A percentile compares a stretch with the other conserved stretches of the same genome.
Conservation (phyloP, 225 moss, liverwort and hornwort species). For the Straminergon stramineum region DNA sequence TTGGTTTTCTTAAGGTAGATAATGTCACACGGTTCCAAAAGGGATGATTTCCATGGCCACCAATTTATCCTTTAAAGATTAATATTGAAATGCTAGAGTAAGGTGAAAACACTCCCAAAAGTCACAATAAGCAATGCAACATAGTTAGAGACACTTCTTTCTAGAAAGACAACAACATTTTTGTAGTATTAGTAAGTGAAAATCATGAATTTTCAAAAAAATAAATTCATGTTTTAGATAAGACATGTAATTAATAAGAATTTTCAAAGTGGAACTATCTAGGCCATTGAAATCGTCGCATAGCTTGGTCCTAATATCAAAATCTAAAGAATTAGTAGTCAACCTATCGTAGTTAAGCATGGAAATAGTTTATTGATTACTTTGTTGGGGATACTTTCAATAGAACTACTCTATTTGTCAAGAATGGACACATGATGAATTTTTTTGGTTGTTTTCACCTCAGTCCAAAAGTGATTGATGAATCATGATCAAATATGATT, state of each 20-base stretch:
- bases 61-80: no score
- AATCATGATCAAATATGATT: background rate
- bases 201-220: no score
- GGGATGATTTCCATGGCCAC: no score
- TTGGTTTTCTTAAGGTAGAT: no score
- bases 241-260: background rate
- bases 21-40: no score
- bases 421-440: fast-evolving
- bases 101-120: no score
- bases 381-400: background rate
- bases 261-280: background rate
- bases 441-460: background rate
- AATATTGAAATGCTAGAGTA: no score
- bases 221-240: no score
- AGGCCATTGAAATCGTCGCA: fast-evolving
- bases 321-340: fast-evolving
- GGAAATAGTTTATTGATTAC: fast-evolving
- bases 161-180: no score
- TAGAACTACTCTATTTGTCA: background rate
- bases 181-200: no score
- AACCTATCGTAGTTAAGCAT: fast-evolving
- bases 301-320: background rate
- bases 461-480: background rate
- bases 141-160: no score
- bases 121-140: no score